phyloP scores from a whole-genome alignment of 2,329 filamentous ascomycete genomes.

The Macrophomina tecta region DNA sequence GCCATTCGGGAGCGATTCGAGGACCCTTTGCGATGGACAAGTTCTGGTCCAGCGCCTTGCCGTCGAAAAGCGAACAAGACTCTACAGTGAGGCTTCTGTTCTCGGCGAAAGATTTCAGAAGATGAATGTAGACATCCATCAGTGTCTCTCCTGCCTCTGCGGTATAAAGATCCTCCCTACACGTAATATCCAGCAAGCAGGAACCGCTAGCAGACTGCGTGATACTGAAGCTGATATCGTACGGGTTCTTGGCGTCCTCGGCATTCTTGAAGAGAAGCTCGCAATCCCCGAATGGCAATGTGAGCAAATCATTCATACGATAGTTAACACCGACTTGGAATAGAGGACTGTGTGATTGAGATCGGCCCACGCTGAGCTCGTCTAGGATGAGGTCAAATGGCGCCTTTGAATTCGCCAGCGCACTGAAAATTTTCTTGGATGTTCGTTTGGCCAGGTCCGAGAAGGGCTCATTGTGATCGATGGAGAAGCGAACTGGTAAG shows the following conservation, averaged over 20 bases:
- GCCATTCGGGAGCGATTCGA: too few relatives aligned
- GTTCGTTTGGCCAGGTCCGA: too few relatives aligned
- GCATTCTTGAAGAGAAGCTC: slow-evolving; percentile 29
- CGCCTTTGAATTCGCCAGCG: slow-evolving; percentile 50
- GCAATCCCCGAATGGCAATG: slow-evolving; percentile 35
- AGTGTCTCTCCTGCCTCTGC: too few relatives aligned
- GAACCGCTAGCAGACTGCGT: slow-evolving; percentile 14
- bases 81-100: too few relatives aligned
- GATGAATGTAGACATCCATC: too few relatives aligned
- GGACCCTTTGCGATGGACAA: too few relatives aligned
- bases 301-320: slow-evolving; percentile 41
- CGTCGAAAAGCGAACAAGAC: too few relatives aligned
- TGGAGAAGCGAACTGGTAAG: slow-evolving; percentile 48
- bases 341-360: slow-evolving; percentile 50
- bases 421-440: neutral
- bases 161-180: slow-evolving; percentile 43
- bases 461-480: slow-evolving; percentile 4
- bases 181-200: neutral
- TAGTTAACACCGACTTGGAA: slow-evolving; percentile 61
- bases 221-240: slow-evolving; percentile 33
- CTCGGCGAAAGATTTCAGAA: too few relatives aligned
- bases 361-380: slow-evolving; percentile 50
- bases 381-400: slow-evolving; percentile 59
- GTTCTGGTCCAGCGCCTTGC: too few relatives aligned
- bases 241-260: slow-evolving; percentile 28